Evolutionary conservation across 2,329 filamentous ascomycete genomes (phyloP), one percentile per base, ranked within the genome.

Genomic region (Bipolaris cookei): DNA sequence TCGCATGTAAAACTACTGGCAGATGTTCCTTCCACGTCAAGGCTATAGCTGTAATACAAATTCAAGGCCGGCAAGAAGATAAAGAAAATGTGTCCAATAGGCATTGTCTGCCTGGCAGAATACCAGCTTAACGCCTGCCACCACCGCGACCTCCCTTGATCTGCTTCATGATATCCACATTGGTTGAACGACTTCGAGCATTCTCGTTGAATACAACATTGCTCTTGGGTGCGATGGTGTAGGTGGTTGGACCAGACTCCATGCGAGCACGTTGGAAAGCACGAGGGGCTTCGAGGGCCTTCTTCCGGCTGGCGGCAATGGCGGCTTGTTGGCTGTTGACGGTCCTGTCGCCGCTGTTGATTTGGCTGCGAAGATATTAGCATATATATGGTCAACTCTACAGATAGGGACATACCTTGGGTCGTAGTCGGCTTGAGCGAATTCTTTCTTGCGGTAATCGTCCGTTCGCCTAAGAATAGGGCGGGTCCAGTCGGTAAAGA

Each of bases 401-500:
- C 16, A 8, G 18, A 10, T 6, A 20, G 58, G 47, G 10, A 72
- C 74, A 39, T 80, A 80, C 78, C 75, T 80, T 61, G 86, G 86
- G 72, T 88, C 86, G 69, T 86, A 89, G 30, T 82, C 81, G 23
- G 81, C 83, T 59, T 83, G 81, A 51, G 82, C 79, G 65, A 86
- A 83, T 47, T 84, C 82, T 81, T 97, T 95, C 82, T 97, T 95
- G 79, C 92, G 93, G 81, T 96, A 97, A 76, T 97, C 92, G 69
- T 97, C 92, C 59, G 91, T 96, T 66, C 92, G 88, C 80, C 96
- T 94, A 51, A 99, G 83, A 62, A 99, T 96, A 3, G 94, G 93
- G 38, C 95, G 85, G 63, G 92, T 97, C 95, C 95, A 99, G 74
- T 98, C 94, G 54, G 91, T 91, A 54, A 97, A 83, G n/a, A 98